phyloP scores from a whole-genome alignment of 1,284 basidiomycete genomes.

The Apiotrichum veenhuisii region DNA sequence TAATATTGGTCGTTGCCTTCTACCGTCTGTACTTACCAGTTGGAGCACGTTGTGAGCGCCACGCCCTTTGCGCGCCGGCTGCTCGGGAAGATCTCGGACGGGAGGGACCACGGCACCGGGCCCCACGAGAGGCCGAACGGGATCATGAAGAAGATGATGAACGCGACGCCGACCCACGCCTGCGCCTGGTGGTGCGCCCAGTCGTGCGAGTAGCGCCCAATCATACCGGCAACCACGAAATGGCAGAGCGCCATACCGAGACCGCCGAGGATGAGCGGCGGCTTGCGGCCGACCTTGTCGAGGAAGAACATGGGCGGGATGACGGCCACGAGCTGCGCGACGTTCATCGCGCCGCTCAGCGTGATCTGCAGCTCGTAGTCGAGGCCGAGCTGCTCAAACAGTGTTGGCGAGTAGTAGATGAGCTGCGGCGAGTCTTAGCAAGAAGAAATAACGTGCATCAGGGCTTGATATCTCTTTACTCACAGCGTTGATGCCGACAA shows the following conservation, averaged over 20 bases:
- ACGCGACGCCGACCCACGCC: constrained; percentile 30
- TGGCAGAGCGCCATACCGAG: constrained; percentile 18
- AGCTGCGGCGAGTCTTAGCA: constrained; percentile 9
- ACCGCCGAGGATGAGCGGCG: constrained; percentile 32
- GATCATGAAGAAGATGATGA: constrained; percentile 26
- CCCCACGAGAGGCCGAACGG: constrained; percentile 19
- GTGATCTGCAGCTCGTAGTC: constrained; percentile 31
- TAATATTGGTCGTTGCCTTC: too few relatives aligned
- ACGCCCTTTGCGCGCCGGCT: constrained; percentile 38
- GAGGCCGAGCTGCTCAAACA: constrained; percentile 42
- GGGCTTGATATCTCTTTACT: too few relatives aligned
- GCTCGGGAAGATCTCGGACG: constrained; percentile 30
- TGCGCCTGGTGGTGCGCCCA: constrained; percentile 21
- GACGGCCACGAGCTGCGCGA: constrained; percentile 40
- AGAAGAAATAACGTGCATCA: constrained; percentile 5
- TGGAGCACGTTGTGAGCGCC: constrained; percentile 29
- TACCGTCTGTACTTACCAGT: background rate
- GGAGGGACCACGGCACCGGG: constrained; percentile 36
- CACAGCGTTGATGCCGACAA: constrained; percentile 29
- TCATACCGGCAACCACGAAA: constrained; percentile 30
- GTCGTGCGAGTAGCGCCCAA: constrained; percentile 23
- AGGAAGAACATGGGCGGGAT: constrained; percentile 39
- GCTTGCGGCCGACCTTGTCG: constrained; percentile 45
- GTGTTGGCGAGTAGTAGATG: constrained; percentile 35
- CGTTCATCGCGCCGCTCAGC: constrained; percentile 44